Percentiles rank a stretch among this genome's conserved stretches.
These are phyloP conservation scores for Kuraishia piskuri DNA, from an alignment of 805 yeast genomes.

Conservation along the genomic window DNA sequence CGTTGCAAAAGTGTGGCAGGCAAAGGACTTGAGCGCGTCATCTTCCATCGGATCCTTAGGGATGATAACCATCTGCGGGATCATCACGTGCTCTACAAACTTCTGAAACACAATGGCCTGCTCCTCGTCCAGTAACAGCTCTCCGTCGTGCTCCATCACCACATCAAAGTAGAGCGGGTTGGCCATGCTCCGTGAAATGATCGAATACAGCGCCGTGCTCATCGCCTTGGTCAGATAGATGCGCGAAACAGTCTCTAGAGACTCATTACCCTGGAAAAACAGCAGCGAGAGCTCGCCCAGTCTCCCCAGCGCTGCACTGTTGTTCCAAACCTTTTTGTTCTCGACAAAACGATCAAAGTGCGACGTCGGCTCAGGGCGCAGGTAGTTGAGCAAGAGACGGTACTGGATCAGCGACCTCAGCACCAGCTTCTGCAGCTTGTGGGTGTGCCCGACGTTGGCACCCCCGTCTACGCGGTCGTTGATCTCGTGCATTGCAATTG, in stretches of 20 bases:
- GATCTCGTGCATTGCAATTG: slow-evolving; percentile 52
- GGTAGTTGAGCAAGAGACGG: slow-evolving; percentile 20
- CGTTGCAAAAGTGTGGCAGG: background rate
- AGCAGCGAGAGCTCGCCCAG: slow-evolving; percentile 30
- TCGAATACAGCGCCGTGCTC: slow-evolving; percentile 11
- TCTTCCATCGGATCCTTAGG: slow-evolving; percentile 10
- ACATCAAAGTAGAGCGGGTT: slow-evolving; percentile 11
- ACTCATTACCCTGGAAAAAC: slow-evolving; percentile 36
- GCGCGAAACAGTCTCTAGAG: slow-evolving; percentile 26
- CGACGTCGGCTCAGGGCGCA: slow-evolving; percentile 8
- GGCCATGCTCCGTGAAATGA: slow-evolving; percentile 10
- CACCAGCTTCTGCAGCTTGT: slow-evolving; percentile 8
- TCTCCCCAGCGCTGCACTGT: slow-evolving; percentile 20
- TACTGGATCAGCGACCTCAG: slow-evolving; percentile 35
- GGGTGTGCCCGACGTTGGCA: background rate
- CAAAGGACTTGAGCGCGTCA: background rate
- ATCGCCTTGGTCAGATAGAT: slow-evolving; percentile 14
- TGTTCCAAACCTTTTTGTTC: slow-evolving; percentile 19
- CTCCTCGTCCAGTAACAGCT: slow-evolving; percentile 12
- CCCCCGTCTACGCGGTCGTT: slow-evolving; percentile 37
- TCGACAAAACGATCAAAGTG: slow-evolving; percentile 9
- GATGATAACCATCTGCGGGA: slow-evolving; percentile 7
- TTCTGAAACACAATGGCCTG: slow-evolving; percentile 3
- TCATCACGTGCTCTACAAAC: slow-evolving; percentile 2
- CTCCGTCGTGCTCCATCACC: background rate